phyloP scores from a whole-genome alignment of 441 rosid species.

The Populus hybrid region DNA sequence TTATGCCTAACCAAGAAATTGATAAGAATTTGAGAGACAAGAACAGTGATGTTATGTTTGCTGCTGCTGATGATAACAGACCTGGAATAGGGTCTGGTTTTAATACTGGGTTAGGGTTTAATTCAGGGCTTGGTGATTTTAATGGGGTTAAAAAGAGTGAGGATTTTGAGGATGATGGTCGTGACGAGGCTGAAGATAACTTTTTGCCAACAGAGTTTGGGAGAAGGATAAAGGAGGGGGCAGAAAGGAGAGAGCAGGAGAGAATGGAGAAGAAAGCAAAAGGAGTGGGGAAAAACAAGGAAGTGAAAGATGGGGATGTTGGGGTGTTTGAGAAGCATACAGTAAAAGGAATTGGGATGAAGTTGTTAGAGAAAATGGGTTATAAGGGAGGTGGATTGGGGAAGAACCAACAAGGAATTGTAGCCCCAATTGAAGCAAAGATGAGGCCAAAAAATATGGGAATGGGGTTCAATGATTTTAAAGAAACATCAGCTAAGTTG shows the following conservation, averaged over 20 bases:
- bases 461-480: constrained; percentile 71
- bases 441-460: constrained; percentile 80
- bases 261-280: constrained; percentile 51
- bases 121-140: constrained; percentile 28
- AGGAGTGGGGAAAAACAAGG: constrained; percentile 40
- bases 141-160: constrained; percentile 14
- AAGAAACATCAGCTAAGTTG: constrained; percentile 48
- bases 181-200: constrained; percentile 28
- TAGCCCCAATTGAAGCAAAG: constrained; percentile 63
- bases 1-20: constrained; percentile 65
- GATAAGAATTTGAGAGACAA: constrained; percentile 50
- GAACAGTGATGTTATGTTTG: constrained; percentile 33
- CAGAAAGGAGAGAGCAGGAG: constrained; percentile 49
- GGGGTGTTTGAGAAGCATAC: constrained; percentile 69
- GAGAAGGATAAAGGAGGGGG: constrained; percentile 60
- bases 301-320: constrained; percentile 37
- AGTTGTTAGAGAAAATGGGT: constrained; percentile 79
- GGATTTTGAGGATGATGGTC: constrained; percentile 18
- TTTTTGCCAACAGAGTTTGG: constrained; percentile 66
- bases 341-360: constrained; percentile 68
- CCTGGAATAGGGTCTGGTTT: constrained; percentile 53
- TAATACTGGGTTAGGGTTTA: constrained; percentile 27
- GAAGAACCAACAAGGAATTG: constrained; percentile 73
- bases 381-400: constrained; percentile 85
- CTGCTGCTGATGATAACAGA: constrained; percentile 37